A percentile compares a stretch with the other conserved stretches of the same genome.
Conservation (phyloP, 495 filamentous ascomycete genomes). For the Penicillium maclennaniae region DNA sequence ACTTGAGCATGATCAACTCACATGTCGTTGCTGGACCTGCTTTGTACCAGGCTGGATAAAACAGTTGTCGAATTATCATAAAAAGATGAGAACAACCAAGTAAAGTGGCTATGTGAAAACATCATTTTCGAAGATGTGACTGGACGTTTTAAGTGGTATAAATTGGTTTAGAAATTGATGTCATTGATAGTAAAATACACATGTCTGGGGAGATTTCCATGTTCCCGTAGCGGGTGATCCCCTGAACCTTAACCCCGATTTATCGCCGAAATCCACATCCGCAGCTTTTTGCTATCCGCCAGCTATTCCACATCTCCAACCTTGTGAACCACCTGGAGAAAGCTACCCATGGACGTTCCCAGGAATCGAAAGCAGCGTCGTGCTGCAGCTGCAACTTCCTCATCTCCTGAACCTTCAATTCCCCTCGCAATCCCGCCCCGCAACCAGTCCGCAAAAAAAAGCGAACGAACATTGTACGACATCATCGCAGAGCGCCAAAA, state of each 20-base stretch:
- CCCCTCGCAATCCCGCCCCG: slow-evolving; percentile 37
- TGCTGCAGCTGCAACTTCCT: slow-evolving; percentile 25
- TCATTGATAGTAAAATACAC: too few species aligned
- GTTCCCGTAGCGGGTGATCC: neutral
- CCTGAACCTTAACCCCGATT: slow-evolving; percentile 7
- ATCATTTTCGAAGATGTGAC: neutral
- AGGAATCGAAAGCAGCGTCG: slow-evolving; percentile 51
- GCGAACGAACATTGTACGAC: slow-evolving; percentile 46
- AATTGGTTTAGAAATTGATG: neutral
- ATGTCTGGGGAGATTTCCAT: too few species aligned
- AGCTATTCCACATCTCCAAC: slow-evolving; percentile 4
- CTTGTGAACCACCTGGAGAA: neutral
- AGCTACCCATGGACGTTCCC: slow-evolving; percentile 28
- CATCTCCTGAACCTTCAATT: slow-evolving; percentile 21
- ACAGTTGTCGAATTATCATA: neutral
- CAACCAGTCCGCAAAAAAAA: slow-evolving; percentile 22
- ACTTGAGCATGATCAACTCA: slow-evolving; percentile 67
- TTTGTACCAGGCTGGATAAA: slow-evolving; percentile 76
- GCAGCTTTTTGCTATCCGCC: slow-evolving; percentile 11
- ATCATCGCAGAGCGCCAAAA: slow-evolving; percentile 48
- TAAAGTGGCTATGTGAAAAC: neutral
- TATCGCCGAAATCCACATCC: slow-evolving; percentile 13
- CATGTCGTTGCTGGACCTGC: slow-evolving; percentile 71
- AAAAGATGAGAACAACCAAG: neutral
- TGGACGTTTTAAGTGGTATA: neutral